Conservation (phyloP, 257 asterid genomes). For the Anisodus tanguticus region DNA sequence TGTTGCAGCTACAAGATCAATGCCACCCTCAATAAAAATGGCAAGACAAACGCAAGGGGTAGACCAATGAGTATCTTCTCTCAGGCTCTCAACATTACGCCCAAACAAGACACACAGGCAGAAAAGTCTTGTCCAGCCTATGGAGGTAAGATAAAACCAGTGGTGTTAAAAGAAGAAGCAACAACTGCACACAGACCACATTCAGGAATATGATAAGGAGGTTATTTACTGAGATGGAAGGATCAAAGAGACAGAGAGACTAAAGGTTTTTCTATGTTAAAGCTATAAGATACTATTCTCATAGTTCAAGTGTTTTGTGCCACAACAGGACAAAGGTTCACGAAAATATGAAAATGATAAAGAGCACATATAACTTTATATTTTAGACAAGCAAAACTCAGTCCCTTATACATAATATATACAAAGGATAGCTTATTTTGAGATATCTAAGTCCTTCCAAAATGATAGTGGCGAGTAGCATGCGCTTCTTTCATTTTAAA, state of each 20-base stretch:
- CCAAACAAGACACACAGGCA: conserved; percentile 34
- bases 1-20: conserved; percentile 71
- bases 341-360: not conserved
- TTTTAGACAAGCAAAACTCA: not conserved
- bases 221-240: conserved; percentile 6
- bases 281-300: not conserved
- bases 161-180: conserved; percentile 23
- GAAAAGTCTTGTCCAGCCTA: conserved; percentile 33
- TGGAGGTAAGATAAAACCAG: conserved; percentile 1
- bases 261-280: not conserved
- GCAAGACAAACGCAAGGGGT: conserved; percentile 96
- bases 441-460: not conserved
- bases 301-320: conserved; percentile 9
- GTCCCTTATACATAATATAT: not conserved
- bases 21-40: conserved; percentile 85
- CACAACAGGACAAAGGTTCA: not conserved
- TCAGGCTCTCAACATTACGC: conserved; percentile 48
- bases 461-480: not conserved
- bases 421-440: not conserved
- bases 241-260: not conserved
- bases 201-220: not conserved
- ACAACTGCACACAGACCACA: not conserved
- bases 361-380: not conserved
- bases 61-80: conserved; percentile 91
- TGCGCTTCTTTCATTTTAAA: not conserved